Base-by-base conservation (phyloP, 2,329 filamentous ascomycete genomes). In the Pseudogymnoascus destructans region DNA sequence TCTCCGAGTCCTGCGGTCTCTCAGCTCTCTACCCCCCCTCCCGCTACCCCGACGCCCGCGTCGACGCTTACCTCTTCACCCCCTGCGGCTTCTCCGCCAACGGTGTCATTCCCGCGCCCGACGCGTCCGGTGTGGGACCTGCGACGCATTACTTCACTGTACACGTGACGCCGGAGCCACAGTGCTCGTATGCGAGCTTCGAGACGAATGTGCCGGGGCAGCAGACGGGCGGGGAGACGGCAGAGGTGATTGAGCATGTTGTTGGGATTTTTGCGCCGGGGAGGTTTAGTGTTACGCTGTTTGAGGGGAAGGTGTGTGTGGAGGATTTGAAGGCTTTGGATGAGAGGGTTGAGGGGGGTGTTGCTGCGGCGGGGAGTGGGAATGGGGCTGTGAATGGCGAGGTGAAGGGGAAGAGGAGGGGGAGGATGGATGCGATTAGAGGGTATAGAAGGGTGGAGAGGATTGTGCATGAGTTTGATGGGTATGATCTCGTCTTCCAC, bases 31-130 rank as follows among this genome's bases (percentile, higher is more conserved):
- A 97, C 67, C 87, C 93, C 4, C 84, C 82, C 46, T 84, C 83
- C 60, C 85, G 86, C 71, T 97, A 95, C 69, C 91, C 93, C 0
- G 92, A 96, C 65, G 87, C 93, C 19, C 87, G 89, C 60, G 89
- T 98, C 64, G 93, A 98, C 66, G 89, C 93, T 19, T 98, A 97
- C 71, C 81, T 96, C 58, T 98, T 98, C 76, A 90, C 87, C 0
- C 93, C 93, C 0, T 98, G 93, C 68, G 93, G 93, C 60, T 98
- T 95, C 73, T 96, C 91, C 5, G 93, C 93, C 70, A 98, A 98
- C 68, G 93, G 90, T 57, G 91, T 98, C 17, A 81, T 98, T 40
- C 93, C 93, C 5, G 85, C 89, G 55, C 84, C 88, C 0, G 52
- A 55, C 1, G 27, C 15, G 6, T 75, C 79, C 11, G 75, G 77